These are phyloP conservation scores for Stephania yunnanensis DNA, from an alignment of 164 flowering plant species.

Conservation along the genomic window DNA sequence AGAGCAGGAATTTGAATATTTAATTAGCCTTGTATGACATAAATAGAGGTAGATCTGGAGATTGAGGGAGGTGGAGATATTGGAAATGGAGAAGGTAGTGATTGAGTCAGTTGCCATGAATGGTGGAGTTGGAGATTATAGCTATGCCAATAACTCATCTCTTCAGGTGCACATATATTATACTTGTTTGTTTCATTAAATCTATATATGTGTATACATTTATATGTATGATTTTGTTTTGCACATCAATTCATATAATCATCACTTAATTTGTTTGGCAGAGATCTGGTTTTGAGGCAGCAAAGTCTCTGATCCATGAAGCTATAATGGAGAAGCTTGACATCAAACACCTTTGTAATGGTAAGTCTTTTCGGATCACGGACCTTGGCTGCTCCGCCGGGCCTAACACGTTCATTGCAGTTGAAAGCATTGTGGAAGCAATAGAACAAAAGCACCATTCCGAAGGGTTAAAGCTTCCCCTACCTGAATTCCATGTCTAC, in stretches of 20 bases:
- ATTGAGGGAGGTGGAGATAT: too few relatives aligned
- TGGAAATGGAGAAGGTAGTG: background rate
- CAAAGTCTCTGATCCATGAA: constrained; percentile 13
- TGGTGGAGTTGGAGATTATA: constrained; percentile 1
- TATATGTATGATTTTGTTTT: too few relatives aligned
- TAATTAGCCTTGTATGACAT: too few relatives aligned
- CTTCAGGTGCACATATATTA: background rate
- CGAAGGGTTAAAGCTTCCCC: background rate
- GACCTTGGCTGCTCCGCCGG: constrained; percentile 40
- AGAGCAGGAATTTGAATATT: too few relatives aligned
- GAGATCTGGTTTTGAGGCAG: constrained; percentile 11
- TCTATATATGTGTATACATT: too few relatives aligned
- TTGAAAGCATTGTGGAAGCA: constrained; percentile 25
- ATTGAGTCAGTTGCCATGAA: background rate
- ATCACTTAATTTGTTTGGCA: background rate
- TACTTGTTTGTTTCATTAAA: too few relatives aligned
- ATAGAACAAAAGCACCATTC: constrained; percentile 10
- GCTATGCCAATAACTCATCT: constrained; percentile 5
- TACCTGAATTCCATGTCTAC: constrained; percentile 20
- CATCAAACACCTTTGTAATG: background rate
- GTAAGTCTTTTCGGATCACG: constrained; percentile 18
- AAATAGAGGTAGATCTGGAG: too few relatives aligned
- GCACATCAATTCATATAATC: background rate
- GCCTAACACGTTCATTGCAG: constrained; percentile 30
- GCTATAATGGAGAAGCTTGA: constrained; percentile 25